Percentiles rank a stretch among this genome's conserved stretches.
Conservation (phyloP, 2,329 filamentous ascomycete genomes). For the Tolypocladium inflatum region DNA sequence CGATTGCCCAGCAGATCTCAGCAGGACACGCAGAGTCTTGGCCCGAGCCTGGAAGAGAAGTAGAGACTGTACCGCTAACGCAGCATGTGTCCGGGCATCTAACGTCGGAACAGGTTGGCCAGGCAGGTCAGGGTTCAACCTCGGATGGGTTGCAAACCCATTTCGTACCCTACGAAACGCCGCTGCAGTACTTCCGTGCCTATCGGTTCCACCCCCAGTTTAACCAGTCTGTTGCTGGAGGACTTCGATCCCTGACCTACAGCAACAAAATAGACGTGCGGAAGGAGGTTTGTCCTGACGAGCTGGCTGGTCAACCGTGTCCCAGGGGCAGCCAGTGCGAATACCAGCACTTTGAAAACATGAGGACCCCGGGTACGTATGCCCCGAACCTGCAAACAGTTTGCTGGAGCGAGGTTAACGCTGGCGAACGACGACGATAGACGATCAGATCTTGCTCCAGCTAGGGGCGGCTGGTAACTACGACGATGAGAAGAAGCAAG, state of each 20-base stretch:
- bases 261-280: constrained; percentile 79
- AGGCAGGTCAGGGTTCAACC: constrained; percentile 1
- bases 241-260: constrained; percentile 84
- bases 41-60: constrained; percentile 28
- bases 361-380: constrained; percentile 28
- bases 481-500: constrained; percentile 48
- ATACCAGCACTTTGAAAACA: constrained; percentile 62
- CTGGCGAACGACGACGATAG: constrained; percentile 43
- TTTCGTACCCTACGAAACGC: constrained; percentile 65
- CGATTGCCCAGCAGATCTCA: constrained; percentile 21
- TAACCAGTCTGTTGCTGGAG: constrained; percentile 57
- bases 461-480: constrained; percentile 59
- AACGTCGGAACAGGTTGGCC: constrained; percentile 12
- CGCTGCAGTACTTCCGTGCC: constrained; percentile 71
- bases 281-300: constrained; percentile 66
- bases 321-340: constrained; percentile 61
- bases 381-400: constrained; percentile 5
- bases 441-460: constrained; percentile 64
- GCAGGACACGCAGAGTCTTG: constrained; percentile 12
- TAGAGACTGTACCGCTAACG: constrained; percentile 18
- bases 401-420: constrained; percentile 23
- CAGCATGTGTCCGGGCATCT: constrained; percentile 3
- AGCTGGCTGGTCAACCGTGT: constrained; percentile 61
- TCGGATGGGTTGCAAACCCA: constrained; percentile 7
- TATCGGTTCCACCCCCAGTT: constrained; percentile 86